phyloP scores from a whole-genome alignment of 2,329 filamentous ascomycete species.

The Alternaria brassicae region DNA sequence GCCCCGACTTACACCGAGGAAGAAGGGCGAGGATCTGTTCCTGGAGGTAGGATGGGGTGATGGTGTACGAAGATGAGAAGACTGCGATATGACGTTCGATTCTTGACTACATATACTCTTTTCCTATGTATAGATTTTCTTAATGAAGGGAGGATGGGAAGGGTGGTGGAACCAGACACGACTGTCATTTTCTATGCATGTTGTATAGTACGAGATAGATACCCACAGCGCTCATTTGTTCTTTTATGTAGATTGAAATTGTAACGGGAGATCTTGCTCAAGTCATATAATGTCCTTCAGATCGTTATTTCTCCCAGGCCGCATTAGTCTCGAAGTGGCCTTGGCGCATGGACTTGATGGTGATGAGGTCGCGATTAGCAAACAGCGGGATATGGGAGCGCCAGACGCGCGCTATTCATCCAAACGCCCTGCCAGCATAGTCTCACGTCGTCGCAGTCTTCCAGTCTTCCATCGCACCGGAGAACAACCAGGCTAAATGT shows the following conservation, averaged over 20 bases:
- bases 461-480: conserved; percentile 8
- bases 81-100: not conserved
- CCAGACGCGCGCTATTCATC: conserved; percentile 8
- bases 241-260: not conserved
- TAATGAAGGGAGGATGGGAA: not conserved
- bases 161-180: not conserved
- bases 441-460: conserved; percentile 11
- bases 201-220: conserved; percentile 19
- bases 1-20: conserved; percentile 70
- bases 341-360: conserved; percentile 4
- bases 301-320: not conserved
- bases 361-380: conserved; percentile 3
- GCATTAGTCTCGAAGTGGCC: not conserved
- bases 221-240: conserved; percentile 15
- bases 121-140: conserved; percentile 17
- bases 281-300: not conserved
- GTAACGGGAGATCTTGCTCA: not conserved
- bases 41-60: conserved; percentile 48
- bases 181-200: conserved; percentile 11
- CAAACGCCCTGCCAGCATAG: conserved; percentile 14
- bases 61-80: conserved; percentile 3
- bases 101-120: conserved; percentile 7
- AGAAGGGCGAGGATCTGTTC: conserved; percentile 70
- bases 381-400: not conserved
- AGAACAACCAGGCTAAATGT: conserved; percentile 29